A percentile compares a stretch with the other conserved stretches of the same genome.
phyloP scores from a whole-genome alignment of 257 asterid genomes.

The Nicotiana sylvestris region DNA sequence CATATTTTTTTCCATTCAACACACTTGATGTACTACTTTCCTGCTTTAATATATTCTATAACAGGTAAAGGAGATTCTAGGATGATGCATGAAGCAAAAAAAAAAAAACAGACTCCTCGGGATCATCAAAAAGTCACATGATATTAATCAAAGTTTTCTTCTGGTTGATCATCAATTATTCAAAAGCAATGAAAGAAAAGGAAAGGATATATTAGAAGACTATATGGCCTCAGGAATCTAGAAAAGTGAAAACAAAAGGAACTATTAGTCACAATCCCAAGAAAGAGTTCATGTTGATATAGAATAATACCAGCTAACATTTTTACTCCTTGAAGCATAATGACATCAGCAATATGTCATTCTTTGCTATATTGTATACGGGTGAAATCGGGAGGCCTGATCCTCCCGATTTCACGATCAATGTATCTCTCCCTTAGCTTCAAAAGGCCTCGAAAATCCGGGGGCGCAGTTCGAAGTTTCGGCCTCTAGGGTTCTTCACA shows the following conservation, averaged over 20 bases:
- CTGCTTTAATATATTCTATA: slow-evolving; percentile 63
- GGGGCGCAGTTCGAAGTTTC: no score
- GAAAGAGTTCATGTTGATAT: slow-evolving; percentile 17
- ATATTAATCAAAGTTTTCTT: slow-evolving; percentile 24
- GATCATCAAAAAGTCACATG: slow-evolving; percentile 40
- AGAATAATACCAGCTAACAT: no score
- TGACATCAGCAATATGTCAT: slow-evolving; percentile 42
- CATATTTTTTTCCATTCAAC: slow-evolving; percentile 37
- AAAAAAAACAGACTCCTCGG: slow-evolving; percentile 25
- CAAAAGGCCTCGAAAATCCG: no score
- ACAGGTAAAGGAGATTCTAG: slow-evolving; percentile 78
- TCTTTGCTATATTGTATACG: no score
- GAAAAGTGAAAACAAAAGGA: slow-evolving; percentile 46
- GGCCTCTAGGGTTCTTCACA: no score
- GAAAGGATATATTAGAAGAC: slow-evolving; percentile 27
- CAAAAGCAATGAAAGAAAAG: slow-evolving; percentile 23
- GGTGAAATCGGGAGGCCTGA: no score
- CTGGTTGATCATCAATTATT: slow-evolving; percentile 41
- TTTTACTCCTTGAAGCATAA: neutral
- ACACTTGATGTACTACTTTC: slow-evolving; percentile 43
- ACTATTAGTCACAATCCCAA: slow-evolving; percentile 50
- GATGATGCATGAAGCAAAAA: slow-evolving; percentile 48
- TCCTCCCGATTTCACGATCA: no score
- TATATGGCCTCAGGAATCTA: slow-evolving; percentile 56
- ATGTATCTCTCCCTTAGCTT: no score